These are phyloP conservation scores for Eucalyptus shirleyi DNA, from an alignment of 345 rosid genomes.

Conservation along the genomic window DNA sequence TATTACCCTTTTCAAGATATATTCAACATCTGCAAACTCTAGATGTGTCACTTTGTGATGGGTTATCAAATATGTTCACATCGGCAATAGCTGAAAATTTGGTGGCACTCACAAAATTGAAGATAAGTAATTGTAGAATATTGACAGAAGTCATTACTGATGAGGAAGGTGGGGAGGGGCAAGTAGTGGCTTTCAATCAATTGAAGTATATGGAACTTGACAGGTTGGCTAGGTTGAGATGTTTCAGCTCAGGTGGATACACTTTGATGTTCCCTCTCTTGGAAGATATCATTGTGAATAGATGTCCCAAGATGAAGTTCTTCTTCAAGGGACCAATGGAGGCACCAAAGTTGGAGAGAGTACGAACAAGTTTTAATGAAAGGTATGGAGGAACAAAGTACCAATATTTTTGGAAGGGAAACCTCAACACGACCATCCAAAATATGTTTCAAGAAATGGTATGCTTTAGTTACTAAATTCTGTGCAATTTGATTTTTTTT, in stretches of 20 bases:
- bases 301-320: too few species aligned
- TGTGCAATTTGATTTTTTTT: neutral
- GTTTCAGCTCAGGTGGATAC: too few species aligned
- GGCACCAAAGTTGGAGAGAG: rapidly evolving
- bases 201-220: too few species aligned
- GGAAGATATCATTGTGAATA: too few species aligned
- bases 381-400: rapidly evolving
- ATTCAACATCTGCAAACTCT: neutral
- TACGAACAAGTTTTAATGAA: neutral
- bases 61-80: neutral
- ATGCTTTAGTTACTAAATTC: neutral
- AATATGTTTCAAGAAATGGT: neutral
- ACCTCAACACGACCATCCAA: neutral
- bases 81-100: too few species aligned
- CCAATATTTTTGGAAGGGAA: neutral
- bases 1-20: neutral
- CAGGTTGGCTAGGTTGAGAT: too few species aligned
- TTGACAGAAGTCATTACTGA: too few species aligned
- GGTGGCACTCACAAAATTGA: too few species aligned
- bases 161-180: too few species aligned
- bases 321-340: rapidly evolving
- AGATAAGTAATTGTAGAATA: too few species aligned
- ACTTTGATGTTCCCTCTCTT: too few species aligned
- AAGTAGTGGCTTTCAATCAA: too few species aligned
- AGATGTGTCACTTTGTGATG: neutral